Percentiles rank a stretch among this genome's conserved stretches.
These are phyloP conservation scores for Terfezia boudieri DNA, from an alignment of 495 filamentous ascomycete species.

Conservation along the genomic window DNA sequence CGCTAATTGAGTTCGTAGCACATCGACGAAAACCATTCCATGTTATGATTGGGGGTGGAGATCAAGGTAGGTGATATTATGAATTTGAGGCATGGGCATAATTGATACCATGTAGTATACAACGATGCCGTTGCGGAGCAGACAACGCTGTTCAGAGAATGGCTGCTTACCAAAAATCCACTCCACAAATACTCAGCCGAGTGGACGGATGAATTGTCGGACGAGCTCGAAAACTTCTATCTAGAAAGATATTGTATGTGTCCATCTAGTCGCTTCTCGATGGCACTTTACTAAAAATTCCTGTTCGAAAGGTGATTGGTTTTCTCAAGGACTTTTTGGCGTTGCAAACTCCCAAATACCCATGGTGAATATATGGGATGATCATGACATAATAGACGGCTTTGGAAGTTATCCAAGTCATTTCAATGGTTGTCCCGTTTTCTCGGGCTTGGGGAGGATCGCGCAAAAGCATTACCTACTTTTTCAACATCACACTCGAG, in stretches of 20 bases:
- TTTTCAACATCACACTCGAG: conserved; percentile 84
- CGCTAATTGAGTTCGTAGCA: conserved; percentile 17
- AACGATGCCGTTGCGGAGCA: conserved; percentile 64
- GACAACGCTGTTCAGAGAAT: conserved; percentile 51
- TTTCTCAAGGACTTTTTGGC: conserved; percentile 81
- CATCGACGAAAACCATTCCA: conserved; percentile 89
- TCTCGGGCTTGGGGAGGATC: conserved; percentile 67
- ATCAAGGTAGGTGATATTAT: conserved; percentile 35
- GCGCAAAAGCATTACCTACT: conserved; percentile 98
- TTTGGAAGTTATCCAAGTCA: conserved; percentile 82
- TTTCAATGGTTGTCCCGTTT: conserved; percentile 80
- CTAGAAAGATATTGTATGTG: conserved; percentile 51
- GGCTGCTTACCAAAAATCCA: conserved; percentile 61
- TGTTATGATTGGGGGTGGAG: conserved; percentile 93
- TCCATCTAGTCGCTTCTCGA: background rate
- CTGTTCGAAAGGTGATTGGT: conserved; percentile 37
- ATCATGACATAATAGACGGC: conserved; percentile 95
- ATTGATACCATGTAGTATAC: conserved; percentile 31
- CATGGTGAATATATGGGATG: conserved; percentile 96
- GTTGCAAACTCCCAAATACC: conserved; percentile 87
- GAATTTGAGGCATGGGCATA: background rate
- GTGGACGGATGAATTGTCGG: conserved; percentile 55
- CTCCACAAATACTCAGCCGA: conserved; percentile 50
- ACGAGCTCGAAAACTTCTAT: conserved; percentile 71
- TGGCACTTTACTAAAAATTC: conserved; percentile 1